Base-by-base conservation (phyloP, 177 flowering plant species). In the Vitis hybrid region DNA sequence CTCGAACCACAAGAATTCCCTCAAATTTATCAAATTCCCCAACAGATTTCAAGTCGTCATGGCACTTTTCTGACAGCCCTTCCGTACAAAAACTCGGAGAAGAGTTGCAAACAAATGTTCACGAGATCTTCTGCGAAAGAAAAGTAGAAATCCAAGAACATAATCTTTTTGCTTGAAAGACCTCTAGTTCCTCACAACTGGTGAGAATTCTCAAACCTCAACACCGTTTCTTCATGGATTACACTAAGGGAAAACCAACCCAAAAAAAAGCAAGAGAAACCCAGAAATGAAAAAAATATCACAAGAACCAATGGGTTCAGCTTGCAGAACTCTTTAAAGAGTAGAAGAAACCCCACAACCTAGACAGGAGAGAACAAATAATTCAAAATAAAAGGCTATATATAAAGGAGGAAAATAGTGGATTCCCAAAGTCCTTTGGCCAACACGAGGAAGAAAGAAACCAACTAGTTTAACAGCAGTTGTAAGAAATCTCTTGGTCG, bases 61-160 rank as follows among this genome's bases (percentile, higher is more conserved):
- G 56, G 19, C 8, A 56, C 39, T n/a, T 55, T 66, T 15, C 69
- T n/a, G 15, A 54, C 68, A 21, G 64, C 59, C 62, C 68, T 68
- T 6, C 72, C 72, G 21, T 51, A 51, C 2, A 63, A 21, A 3
- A 74, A 59, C 60, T 65, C 57, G 63, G 32, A 26, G 34, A 73
- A 56, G 45, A 21, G 49, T 39, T 7, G 7, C 59, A 67, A 39
- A 23, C 45, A 21, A 2, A 12, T 54, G 34, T 45, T 21, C n/a
- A 14, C 57, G 30, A 52, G 26, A 55, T 18, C 54, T 21, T 18
- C 55, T 6, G 9, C 4, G 3, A 45, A 34, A 39, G 45, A 39
- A 39, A 7, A 39, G 45, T 39, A 39, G 1, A 39, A 39, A 39
- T 39, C 45, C 12, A 50, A 55, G 23, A 55, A 54, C 70, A 59